Evolutionary conservation across 2,329 filamentous ascomycete genomes (phyloP), one percentile per base, ranked within the genome.

Genomic region (Lachnellula arida): DNA sequence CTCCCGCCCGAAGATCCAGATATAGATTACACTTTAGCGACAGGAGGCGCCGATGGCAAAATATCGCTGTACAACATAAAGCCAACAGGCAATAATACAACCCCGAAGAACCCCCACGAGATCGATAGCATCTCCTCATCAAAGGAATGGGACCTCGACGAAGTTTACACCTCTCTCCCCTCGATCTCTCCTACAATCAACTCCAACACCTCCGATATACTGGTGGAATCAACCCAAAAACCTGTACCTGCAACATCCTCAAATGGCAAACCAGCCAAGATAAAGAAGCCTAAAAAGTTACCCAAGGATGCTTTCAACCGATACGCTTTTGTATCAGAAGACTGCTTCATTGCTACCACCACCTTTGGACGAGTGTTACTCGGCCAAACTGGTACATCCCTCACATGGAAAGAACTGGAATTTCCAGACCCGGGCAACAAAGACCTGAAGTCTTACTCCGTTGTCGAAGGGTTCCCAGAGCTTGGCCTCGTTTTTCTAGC

Each of bases 1-100:
- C 40, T 46, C 22, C 15, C 40, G 7, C 17, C 11, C 2, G 47
- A 46, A 35, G 15, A 34, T 34, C 15, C 7, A 14, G 34, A 48
- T 8, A 3, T 35, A 9, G 6, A 37, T 23, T n/a, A 35, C 51
- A 17, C 15, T 39, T 17, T 66, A 42, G 85, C 82, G 4, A 91
- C 89, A 2, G 94, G 94, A 12, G 94, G 90, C n/a, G 87, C 89
- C 11, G 94, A 99, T 72, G 87, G 91, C 15, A 83, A 79, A 60
- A 78, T 87, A 42, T 76, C 78, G 3, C 63, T 83, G 8, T 68
- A 65, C 51, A 40, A 50, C 22, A 25, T 64, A 34, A 23, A 46
- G 23, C 19, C 22, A 32, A 25, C 44, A 28, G 14, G 23, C 19
- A 46, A 46, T 28, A 15, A 19, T 12, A 15, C 12, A 6, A 25